These are phyloP conservation scores for Elsinoe necatrix DNA, from an alignment of 2,329 filamentous ascomycete genomes.

Conservation along the genomic window DNA sequence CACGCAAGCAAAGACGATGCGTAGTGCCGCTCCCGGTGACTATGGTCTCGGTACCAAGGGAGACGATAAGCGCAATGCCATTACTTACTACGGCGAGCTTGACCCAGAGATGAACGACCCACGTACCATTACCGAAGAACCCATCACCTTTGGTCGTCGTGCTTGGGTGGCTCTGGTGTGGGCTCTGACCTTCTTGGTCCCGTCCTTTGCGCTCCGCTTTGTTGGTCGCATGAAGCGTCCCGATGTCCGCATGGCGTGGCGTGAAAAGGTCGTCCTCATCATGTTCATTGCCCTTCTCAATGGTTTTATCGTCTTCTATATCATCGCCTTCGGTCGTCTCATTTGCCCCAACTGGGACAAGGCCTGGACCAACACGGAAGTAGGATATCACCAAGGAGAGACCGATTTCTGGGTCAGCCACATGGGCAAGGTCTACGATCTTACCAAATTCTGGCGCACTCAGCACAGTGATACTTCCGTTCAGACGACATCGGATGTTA, in stretches of 20 bases:
- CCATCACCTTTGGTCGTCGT: constrained; percentile 56
- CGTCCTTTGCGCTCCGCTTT: constrained; percentile 69
- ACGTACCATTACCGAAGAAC: constrained; percentile 65
- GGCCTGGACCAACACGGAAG: constrained; percentile 67
- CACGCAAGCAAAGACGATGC: constrained; percentile 50
- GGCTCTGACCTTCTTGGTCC: constrained; percentile 88
- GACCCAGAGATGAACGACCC: constrained; percentile 72
- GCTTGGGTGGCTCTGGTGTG: constrained; percentile 77
- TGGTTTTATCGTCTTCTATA: constrained; percentile 78
- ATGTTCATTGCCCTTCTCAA: constrained; percentile 76
- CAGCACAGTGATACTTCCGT: constrained; percentile 70
- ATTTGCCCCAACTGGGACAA: constrained; percentile 90
- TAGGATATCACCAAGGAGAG: constrained; percentile 59
- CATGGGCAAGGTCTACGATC: constrained; percentile 82
- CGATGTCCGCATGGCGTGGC: constrained; percentile 94
- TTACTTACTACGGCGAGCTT: constrained; percentile 61
- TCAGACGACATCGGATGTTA: constrained; percentile 52
- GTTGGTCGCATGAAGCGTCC: constrained; percentile 94
- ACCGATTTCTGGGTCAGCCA: constrained; percentile 82
- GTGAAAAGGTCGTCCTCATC: constrained; percentile 83
- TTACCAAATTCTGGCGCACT: constrained; percentile 75
- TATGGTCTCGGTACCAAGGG: constrained; percentile 85
- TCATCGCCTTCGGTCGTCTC: constrained; percentile 73
- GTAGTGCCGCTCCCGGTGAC: constrained; percentile 53
- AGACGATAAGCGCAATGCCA: constrained; percentile 63